Conservation (phyloP, 306 rosid genomes). For the Lathyrus tuberosus region DNA sequence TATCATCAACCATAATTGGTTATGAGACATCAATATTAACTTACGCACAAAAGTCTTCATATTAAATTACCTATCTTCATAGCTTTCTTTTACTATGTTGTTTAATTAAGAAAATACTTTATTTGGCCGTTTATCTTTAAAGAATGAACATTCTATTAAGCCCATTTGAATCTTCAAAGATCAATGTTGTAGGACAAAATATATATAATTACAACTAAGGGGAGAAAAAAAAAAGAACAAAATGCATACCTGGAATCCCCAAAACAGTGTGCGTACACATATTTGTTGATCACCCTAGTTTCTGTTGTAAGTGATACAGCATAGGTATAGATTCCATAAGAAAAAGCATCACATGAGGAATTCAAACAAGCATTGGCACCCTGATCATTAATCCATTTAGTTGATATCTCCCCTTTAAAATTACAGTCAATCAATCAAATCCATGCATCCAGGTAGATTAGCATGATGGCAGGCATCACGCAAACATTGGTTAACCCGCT, state of each 20-base stretch:
- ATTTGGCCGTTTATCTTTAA: neutral
- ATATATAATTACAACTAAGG: neutral
- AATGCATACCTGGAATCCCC: constrained; percentile 45
- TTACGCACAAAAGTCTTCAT: neutral
- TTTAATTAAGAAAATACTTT: neutral
- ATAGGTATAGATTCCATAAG: constrained; percentile 33
- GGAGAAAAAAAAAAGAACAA: neutral
- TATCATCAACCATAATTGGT: no score
- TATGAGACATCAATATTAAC: neutral
- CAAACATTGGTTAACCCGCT: constrained; percentile 89
- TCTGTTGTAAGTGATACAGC: constrained; percentile 40
- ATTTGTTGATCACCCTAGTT: constrained; percentile 41
- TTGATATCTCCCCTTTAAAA: neutral
- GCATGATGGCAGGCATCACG: constrained; percentile 4
- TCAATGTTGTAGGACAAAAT: neutral
- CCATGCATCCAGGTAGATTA: neutral
- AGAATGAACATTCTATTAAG: neutral
- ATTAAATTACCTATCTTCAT: neutral
- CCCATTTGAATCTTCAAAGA: neutral
- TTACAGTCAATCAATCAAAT: neutral
- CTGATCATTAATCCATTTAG: neutral
- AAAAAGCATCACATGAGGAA: neutral
- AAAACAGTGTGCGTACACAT: constrained; percentile 44
- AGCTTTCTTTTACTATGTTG: neutral
- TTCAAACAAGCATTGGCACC: constrained; percentile 53